Evolutionary conservation across 768 basidiomycete species (phyloP), one percentile per base, ranked within the genome.

Genomic region (Tulasnella sp.): DNA sequence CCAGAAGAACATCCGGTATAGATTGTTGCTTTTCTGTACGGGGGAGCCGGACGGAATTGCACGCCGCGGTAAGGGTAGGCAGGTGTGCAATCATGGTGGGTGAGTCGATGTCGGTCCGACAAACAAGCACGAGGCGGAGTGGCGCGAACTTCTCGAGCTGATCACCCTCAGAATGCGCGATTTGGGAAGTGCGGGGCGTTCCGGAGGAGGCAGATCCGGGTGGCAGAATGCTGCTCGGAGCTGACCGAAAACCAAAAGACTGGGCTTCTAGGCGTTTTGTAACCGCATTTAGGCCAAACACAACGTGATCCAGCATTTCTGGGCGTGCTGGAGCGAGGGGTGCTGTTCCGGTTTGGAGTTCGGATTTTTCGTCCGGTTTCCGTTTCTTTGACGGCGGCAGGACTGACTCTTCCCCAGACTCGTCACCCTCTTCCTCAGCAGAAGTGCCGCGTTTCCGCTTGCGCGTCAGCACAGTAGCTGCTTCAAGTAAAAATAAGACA

Each of bases 281-380:
- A 17, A 95, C 91, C 79, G 89, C 85, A 80, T 95, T 96, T 77
- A 95, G 90, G n/a, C 94, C 94, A 68, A 90, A 80, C 12, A 85
- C 81, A 40, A 91, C 77, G 80, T 90, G 87, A 12, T 83, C 79
- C 29, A 88, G 81, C 39, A 90, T 81, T 3, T 79, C 49, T 1
- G 89, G 89, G 12, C 81, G 75, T 12, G 79, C 76, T 34, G 76
- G 42, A 14, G 73, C 14, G 45, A 34, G 9, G 37, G 71, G 31
- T 22, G 6, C 29, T 25, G 31, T 34, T 17, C 5, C 58, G 2
- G 22, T 29, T 0, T 11, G 58, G 31, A 25, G 15, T 34, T 34
- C 58, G 58, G 58, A 6, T 29, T 9, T n/a, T 34, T 34, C 58
- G 29, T 77, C 76, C 52, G 69, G 29, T 75, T 75, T 52, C 9